Evolutionary conservation across 2,329 filamentous ascomycete species (phyloP).

Genomic region (Penicillium oxalicum): DNA sequence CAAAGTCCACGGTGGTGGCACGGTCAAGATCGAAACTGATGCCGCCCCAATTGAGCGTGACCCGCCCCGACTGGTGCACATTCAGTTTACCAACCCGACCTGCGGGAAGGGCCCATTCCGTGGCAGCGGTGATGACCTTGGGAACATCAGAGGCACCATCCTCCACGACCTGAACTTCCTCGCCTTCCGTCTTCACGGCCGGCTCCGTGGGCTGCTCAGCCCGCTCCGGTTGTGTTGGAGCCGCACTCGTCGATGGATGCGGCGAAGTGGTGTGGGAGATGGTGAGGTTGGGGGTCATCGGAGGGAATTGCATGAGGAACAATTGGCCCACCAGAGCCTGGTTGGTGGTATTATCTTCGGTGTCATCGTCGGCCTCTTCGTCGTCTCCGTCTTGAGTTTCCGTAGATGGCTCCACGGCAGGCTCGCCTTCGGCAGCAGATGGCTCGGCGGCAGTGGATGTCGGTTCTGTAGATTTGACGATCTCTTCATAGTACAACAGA

Average conservation of each 20-base stretch:
- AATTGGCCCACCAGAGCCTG: slow-evolving; percentile 49
- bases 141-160: slow-evolving; percentile 13
- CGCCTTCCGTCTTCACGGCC: slow-evolving; percentile 25
- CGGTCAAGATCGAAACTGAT: slow-evolving; percentile 53
- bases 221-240: neutral
- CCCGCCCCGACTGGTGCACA: slow-evolving; percentile 56
- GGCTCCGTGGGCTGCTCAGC: neutral
- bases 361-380: slow-evolving; percentile 19
- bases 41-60: slow-evolving; percentile 59
- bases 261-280: slow-evolving; percentile 25
- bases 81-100: slow-evolving; percentile 57
- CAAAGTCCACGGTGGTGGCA: slow-evolving; percentile 51
- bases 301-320: slow-evolving; percentile 61
- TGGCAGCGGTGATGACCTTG: slow-evolving; percentile 38
- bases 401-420: slow-evolving; percentile 10
- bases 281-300: slow-evolving; percentile 53
- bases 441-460: slow-evolving; percentile 4
- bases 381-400: slow-evolving; percentile 12
- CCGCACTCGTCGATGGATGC: neutral
- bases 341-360: slow-evolving; percentile 26
- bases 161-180: slow-evolving; percentile 25
- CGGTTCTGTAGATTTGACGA: slow-evolving; percentile 13
- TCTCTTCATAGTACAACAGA: slow-evolving; percentile 26
- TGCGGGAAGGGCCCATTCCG: slow-evolving; percentile 41
- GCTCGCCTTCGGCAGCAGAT: slow-evolving; percentile 8